phyloP scores from a whole-genome alignment of 2,329 filamentous ascomycete species.

The Daldinia sp. region DNA sequence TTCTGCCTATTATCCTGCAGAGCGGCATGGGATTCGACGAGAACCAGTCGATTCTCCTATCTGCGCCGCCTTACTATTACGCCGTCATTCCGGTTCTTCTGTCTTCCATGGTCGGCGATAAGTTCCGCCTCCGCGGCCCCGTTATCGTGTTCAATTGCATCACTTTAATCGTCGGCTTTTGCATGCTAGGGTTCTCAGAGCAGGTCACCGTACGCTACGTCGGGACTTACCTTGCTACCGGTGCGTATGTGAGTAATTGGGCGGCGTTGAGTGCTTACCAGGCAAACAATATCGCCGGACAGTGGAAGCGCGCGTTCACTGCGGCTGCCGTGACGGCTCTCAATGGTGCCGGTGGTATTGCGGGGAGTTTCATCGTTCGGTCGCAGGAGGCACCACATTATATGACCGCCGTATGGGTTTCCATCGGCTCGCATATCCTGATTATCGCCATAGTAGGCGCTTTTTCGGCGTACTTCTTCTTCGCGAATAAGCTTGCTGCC shows the following conservation, averaged over 20 bases:
- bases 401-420: constrained; percentile 72
- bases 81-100: constrained; percentile 69
- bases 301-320: constrained; percentile 71
- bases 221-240: constrained; percentile 71
- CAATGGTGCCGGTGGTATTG: constrained; percentile 71
- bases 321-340: constrained; percentile 67
- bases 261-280: constrained; percentile 70
- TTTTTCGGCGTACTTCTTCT: constrained; percentile 63
- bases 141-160: constrained; percentile 71
- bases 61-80: constrained; percentile 74
- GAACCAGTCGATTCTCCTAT: constrained; percentile 65
- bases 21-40: constrained; percentile 63
- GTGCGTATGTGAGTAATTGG: constrained; percentile 75
- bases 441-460: constrained; percentile 62
- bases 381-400: constrained; percentile 69
- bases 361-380: constrained; percentile 71
- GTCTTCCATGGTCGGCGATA: constrained; percentile 70
- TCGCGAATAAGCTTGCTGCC: constrained; percentile 58
- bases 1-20: constrained; percentile 68
- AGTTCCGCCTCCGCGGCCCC: constrained; percentile 65
- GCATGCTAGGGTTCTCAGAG: constrained; percentile 68
- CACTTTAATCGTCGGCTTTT: constrained; percentile 68
- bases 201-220: constrained; percentile 69
- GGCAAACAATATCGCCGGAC: constrained; percentile 68
- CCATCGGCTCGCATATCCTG: constrained; percentile 69